Percentiles rank a stretch among this genome's conserved stretches.
These are phyloP conservation scores for Posidonia oceanica DNA, from an alignment of 116 monocot species.

Conservation along the genomic window DNA sequence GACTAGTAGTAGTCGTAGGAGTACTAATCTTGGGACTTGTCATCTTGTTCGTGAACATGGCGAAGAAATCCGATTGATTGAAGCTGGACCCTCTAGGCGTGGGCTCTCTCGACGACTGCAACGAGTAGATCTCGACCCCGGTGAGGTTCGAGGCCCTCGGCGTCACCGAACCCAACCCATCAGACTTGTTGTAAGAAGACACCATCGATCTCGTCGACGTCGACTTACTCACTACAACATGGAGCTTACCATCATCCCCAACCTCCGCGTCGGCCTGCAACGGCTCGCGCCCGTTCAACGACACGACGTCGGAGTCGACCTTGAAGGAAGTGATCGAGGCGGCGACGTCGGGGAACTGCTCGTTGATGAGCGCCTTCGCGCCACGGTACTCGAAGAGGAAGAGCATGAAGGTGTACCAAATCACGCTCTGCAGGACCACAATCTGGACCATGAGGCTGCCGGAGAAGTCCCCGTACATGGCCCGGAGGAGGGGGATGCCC, in stretches of 20 bases:
- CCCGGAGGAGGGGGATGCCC: constrained; percentile 55
- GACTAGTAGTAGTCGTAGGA: neutral
- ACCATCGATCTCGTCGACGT: neutral
- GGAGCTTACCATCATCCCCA: constrained; percentile 36
- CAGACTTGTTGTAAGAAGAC: neutral
- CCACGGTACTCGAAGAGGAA: constrained; percentile 37
- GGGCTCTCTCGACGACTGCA: constrained; percentile 68
- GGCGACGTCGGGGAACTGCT: constrained; percentile 34
- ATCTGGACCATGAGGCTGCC: constrained; percentile 62
- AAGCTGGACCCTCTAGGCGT: constrained; percentile 85
- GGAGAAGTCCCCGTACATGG: constrained; percentile 69
- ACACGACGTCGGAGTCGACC: constrained; percentile 53
- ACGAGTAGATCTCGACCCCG: constrained; percentile 76
- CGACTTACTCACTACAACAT: constrained; percentile 44
- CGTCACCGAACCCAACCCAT: constrained; percentile 24
- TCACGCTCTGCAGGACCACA: constrained; percentile 46
- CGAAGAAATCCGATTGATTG: constrained; percentile 73
- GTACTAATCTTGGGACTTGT: constrained; percentile 16
- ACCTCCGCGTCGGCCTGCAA: constrained; percentile 46
- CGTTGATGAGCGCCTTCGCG: constrained; percentile 22
- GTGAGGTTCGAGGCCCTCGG: constrained; percentile 78
- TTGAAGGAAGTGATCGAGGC: constrained; percentile 41
- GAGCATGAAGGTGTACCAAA: constrained; percentile 41
- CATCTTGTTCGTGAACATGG: constrained; percentile 19
- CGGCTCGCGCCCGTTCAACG: constrained; percentile 34